Conservation (phyloP, 805 yeast genomes). For the Priceomyces castillae region DNA sequence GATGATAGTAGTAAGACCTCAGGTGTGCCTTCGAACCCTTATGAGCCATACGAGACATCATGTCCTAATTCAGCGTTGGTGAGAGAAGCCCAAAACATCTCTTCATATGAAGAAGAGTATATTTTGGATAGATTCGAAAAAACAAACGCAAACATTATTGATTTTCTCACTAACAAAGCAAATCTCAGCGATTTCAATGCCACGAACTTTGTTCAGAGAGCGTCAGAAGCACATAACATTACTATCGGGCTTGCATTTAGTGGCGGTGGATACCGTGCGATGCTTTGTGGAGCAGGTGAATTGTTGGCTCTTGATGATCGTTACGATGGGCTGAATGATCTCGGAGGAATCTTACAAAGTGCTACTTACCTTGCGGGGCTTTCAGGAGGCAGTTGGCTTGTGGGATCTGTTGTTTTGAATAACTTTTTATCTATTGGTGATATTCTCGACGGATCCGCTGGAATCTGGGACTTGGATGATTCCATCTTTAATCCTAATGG, state of each 20-base stretch:
- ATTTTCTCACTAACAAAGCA: slow-evolving; percentile 28
- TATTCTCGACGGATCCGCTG: slow-evolving; percentile 20
- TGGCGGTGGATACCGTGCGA: slow-evolving; percentile 33
- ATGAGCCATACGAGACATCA: slow-evolving; percentile 27
- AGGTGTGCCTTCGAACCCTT: slow-evolving; percentile 16
- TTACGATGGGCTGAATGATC: slow-evolving; percentile 23
- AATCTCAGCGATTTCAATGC: slow-evolving; percentile 34
- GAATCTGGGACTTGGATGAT: slow-evolving; percentile 67
- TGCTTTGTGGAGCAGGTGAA: slow-evolving; percentile 43
- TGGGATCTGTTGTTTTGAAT: slow-evolving; percentile 36
- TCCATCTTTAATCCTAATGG: slow-evolving; percentile 66
- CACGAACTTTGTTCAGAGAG: slow-evolving; percentile 21
- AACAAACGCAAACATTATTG: slow-evolving; percentile 28
- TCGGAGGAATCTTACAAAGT: slow-evolving; percentile 42
- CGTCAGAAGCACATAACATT: slow-evolving; percentile 23
- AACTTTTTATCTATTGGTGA: slow-evolving; percentile 34
- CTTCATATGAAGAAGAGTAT: slow-evolving; percentile 25
- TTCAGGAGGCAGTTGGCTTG: slow-evolving; percentile 44
- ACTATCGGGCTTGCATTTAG: slow-evolving; percentile 23
- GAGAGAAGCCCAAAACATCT: slow-evolving; percentile 26
- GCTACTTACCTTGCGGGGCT: slow-evolving; percentile 38
- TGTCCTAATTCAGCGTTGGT: slow-evolving; percentile 29
- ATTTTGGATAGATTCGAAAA: slow-evolving; percentile 21
- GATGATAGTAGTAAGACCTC: slow-evolving; percentile 10
- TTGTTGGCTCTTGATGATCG: slow-evolving; percentile 38